Conservation (phyloP, 371 early-diverging fungal genomes). For the Rhizopus arrhizus region DNA sequence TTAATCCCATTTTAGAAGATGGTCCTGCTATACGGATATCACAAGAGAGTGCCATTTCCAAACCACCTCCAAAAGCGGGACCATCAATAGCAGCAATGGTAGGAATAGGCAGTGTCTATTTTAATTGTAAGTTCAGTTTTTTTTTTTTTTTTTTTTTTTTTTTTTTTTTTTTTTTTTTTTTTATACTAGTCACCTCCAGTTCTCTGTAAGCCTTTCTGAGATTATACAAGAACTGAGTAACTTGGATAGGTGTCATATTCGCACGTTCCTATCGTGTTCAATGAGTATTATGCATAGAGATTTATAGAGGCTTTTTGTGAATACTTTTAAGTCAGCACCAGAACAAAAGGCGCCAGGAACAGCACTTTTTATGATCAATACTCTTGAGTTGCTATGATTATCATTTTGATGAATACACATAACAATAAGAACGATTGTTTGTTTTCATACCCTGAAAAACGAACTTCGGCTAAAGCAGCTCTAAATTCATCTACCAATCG, state of each 20-base stretch:
- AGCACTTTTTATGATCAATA: conserved; percentile 78
- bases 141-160: neutral
- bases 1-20: conserved; percentile 84
- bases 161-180: neutral
- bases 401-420: neutral
- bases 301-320: neutral
- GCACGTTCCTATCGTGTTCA: conserved; percentile 75
- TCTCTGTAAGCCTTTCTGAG: conserved; percentile 81
- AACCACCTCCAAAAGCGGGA: conserved; percentile 93
- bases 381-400: conserved; percentile 63
- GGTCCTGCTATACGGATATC: conserved; percentile 89
- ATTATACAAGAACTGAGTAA: conserved; percentile 79
- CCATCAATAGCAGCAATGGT: conserved; percentile 97
- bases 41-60: conserved; percentile 91
- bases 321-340: conserved; percentile 94
- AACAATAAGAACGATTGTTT: neutral
- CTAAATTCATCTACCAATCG: conserved; percentile 77
- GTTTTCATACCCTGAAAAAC: conserved; percentile 59
- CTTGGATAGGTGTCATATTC: conserved; percentile 82
- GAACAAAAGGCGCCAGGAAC: conserved; percentile 93
- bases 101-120: conserved; percentile 82
- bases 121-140: neutral
- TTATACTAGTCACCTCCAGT: conserved; percentile 66
- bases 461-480: conserved; percentile 64
- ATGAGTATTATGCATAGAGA: no score